Evolutionary conservation across 257 asterid species (phyloP).

Genomic region (Mitragyna speciosa): DNA sequence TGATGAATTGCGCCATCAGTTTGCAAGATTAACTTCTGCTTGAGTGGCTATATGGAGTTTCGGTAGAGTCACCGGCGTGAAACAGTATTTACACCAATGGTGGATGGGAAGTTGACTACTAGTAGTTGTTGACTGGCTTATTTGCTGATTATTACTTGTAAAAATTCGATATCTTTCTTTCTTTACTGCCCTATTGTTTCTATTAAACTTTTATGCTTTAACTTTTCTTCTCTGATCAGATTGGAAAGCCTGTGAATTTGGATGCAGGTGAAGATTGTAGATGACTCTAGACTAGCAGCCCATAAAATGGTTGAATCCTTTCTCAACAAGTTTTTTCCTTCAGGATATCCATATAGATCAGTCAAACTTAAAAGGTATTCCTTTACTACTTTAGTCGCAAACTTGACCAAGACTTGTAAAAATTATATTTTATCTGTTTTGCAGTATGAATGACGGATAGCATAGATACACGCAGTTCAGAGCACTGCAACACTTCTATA

Average conservation of each 20-base stretch:
- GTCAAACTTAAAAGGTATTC: neutral
- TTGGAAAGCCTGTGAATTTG: neutral
- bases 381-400: neutral
- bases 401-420: neutral
- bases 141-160: neutral
- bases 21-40: too few species aligned
- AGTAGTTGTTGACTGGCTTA: neutral
- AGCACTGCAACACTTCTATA: constrained; percentile 89
- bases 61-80: neutral
- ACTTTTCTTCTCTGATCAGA: too few species aligned
- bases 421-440: constrained; percentile 1
- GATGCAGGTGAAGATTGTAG: constrained; percentile 68
- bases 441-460: constrained; percentile 95
- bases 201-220: too few species aligned
- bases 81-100: neutral
- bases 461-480: constrained; percentile 93
- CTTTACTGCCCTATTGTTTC: neutral
- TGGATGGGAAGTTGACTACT: too few species aligned
- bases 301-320: constrained; percentile 66
- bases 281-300: constrained; percentile 71
- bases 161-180: too few species aligned
- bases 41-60: too few species aligned
- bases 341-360: constrained; percentile 95
- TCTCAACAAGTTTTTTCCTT: constrained; percentile 80
- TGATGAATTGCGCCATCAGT: too few species aligned